phyloP scores from a whole-genome alignment of 2,329 filamentous ascomycete genomes.

The Aspergillus sp. region DNA sequence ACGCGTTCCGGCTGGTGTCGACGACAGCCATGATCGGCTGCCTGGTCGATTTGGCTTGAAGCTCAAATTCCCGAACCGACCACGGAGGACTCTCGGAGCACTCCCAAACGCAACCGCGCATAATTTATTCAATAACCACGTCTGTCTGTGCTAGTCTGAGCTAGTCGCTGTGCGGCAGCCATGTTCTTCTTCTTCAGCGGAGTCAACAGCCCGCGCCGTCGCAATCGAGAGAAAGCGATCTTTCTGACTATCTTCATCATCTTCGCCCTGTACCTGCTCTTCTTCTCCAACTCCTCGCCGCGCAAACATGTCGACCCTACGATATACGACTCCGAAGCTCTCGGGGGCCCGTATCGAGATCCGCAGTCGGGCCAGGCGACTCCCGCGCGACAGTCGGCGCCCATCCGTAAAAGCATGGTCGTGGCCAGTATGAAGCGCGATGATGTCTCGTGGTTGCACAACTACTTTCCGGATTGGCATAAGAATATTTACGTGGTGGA shows the following conservation, averaged over 20 bases:
- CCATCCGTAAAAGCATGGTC: slow-evolving; percentile 33
- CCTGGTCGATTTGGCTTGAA: slow-evolving; percentile 8
- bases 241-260: slow-evolving; percentile 34
- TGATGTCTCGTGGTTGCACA: slow-evolving; percentile 41
- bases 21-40: slow-evolving; percentile 11
- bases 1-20: slow-evolving; percentile 6
- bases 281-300: slow-evolving; percentile 25
- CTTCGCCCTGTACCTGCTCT: slow-evolving; percentile 33
- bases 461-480: slow-evolving; percentile 48
- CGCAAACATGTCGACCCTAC: slow-evolving; percentile 9
- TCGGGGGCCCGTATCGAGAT: slow-evolving; percentile 15
- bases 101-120: not conserved
- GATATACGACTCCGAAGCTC: slow-evolving; percentile 10
- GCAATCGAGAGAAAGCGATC: slow-evolving; percentile 35
- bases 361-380: slow-evolving; percentile 19
- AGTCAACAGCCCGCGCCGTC: slow-evolving; percentile 34
- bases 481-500: slow-evolving; percentile 58
- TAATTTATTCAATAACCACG: not conserved
- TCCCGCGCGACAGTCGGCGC: slow-evolving; percentile 17
- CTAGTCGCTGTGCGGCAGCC: slow-evolving; percentile 12
- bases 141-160: not conserved
- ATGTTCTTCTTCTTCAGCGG: slow-evolving; percentile 37
- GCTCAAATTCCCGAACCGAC: not conserved
- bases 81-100: not conserved
- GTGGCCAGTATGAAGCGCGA: slow-evolving; percentile 42